These are phyloP conservation scores for Millerago galiae DNA, from an alignment of 805 yeast genomes.

Conservation along the genomic window DNA sequence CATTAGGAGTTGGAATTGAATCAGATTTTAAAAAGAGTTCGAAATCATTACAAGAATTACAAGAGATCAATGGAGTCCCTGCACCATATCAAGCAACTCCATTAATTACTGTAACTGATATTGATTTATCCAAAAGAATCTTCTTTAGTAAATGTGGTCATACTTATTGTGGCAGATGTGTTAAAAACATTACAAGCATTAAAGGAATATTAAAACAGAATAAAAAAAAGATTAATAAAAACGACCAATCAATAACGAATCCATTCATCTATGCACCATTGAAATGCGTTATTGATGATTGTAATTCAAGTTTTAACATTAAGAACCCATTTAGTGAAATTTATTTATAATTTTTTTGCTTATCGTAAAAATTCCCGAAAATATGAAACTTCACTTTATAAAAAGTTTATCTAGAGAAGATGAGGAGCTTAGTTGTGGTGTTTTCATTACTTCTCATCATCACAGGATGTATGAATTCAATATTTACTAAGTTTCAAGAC, in stretches of 20 bases:
- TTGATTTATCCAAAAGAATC: conserved; percentile 56
- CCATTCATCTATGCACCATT: conserved; percentile 48
- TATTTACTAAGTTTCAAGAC: conserved; percentile 71
- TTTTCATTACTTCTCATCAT: conserved; percentile 45
- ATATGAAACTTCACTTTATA: not conserved
- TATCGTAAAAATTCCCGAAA: not conserved
- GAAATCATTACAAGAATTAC: conserved; percentile 25
- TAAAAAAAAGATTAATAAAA: conserved; percentile 15
- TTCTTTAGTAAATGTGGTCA: conserved; percentile 76
- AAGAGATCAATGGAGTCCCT: conserved; percentile 29
- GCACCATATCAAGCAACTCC: conserved; percentile 63
- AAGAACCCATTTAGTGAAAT: conserved; percentile 51
- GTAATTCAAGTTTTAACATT: conserved; percentile 38
- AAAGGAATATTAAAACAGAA: conserved; percentile 16
- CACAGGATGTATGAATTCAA: conserved; percentile 68
- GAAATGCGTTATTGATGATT: conserved; percentile 49
- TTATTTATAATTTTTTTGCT: conserved; percentile 27
- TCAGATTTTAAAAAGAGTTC: conserved; percentile 35
- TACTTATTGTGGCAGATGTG: conserved; percentile 81
- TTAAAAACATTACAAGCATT: conserved; percentile 50
- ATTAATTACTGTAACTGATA: conserved; percentile 46
- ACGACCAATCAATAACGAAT: conserved; percentile 20
- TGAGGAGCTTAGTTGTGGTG: conserved; percentile 10
- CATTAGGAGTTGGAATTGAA: conserved; percentile 70
- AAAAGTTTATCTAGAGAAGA: no score